A percentile compares a stretch with the other conserved stretches of the same genome.
Conservation (phyloP, 106 monocot species). For the Dendrobium officinale region DNA sequence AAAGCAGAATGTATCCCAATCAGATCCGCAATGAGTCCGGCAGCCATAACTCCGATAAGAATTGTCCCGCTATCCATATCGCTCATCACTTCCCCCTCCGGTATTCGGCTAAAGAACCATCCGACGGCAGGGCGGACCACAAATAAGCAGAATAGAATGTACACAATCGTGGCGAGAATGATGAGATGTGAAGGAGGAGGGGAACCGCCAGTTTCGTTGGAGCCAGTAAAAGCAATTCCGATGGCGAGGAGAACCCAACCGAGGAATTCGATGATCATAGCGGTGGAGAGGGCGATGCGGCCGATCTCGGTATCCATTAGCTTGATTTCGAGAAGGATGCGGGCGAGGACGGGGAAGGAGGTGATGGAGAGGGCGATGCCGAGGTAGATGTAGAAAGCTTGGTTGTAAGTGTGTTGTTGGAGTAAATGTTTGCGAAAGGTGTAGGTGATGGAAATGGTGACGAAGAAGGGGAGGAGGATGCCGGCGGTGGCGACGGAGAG, state of each 20-base stretch:
- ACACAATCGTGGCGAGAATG: slow-evolving; percentile 13
- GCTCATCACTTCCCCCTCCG: slow-evolving; percentile 32
- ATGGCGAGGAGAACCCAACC: slow-evolving; percentile 32
- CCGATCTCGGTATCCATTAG: slow-evolving; percentile 66
- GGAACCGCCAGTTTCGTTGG: neutral
- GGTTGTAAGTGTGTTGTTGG: neutral
- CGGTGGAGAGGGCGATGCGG: slow-evolving; percentile 35
- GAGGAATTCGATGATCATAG: slow-evolving; percentile 23
- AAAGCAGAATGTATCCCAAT: slow-evolving; percentile 47
- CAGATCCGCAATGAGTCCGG: slow-evolving; percentile 23
- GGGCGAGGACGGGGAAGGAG: slow-evolving; percentile 33
- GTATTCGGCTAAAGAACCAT: slow-evolving; percentile 23
- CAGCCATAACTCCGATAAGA: slow-evolving; percentile 30
- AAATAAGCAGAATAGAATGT: slow-evolving; percentile 23
- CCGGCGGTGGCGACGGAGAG: slow-evolving; percentile 27
- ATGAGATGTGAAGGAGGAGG: slow-evolving; percentile 4
- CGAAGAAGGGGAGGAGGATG: slow-evolving; percentile 11
- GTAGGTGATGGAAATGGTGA: neutral
- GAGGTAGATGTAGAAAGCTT: slow-evolving; percentile 16
- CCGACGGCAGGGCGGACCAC: slow-evolving; percentile 32
- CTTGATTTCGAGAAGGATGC: slow-evolving; percentile 34
- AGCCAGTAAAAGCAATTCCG: slow-evolving; percentile 12
- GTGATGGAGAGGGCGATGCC: slow-evolving; percentile 25
- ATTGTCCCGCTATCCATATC: slow-evolving; percentile 20
- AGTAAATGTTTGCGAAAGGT: neutral